Percentiles rank a stretch among this genome's conserved stretches.
phyloP scores from a whole-genome alignment of 176 grass and related monocot genomes.

The Oryza glumipatula region DNA sequence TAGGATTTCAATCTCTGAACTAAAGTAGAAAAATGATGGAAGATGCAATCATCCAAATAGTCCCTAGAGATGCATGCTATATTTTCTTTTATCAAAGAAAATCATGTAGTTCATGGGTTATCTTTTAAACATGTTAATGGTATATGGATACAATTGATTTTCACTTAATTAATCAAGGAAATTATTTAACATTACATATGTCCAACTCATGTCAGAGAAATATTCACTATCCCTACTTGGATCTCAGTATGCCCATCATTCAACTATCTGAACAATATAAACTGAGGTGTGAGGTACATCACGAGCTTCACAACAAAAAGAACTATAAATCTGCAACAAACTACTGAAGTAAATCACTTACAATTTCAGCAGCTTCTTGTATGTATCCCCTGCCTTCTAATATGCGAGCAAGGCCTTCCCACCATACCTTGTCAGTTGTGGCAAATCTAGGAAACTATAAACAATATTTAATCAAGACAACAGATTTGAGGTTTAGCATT shows the following conservation, averaged over 20 bases:
- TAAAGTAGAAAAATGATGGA: conserved; percentile 12
- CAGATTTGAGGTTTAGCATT: neutral
- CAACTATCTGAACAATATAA: conserved; percentile 21
- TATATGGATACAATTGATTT: neutral
- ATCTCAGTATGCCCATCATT: conserved; percentile 2
- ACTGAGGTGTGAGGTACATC: neutral
- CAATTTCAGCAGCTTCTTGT: conserved; percentile 75
- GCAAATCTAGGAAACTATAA: conserved; percentile 70
- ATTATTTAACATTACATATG: conserved; percentile 7
- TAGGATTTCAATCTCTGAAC: conserved; percentile 1
- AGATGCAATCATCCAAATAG: neutral
- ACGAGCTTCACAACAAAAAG: neutral
- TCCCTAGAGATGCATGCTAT: conserved; percentile 1
- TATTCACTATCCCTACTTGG: neutral
- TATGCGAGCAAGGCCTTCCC: conserved; percentile 83
- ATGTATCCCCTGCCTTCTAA: conserved; percentile 68
- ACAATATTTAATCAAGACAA: conserved; percentile 16
- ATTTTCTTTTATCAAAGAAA: neutral
- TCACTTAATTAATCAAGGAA: conserved; percentile 26
- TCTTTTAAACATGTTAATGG: conserved; percentile 7
- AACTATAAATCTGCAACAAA: neutral
- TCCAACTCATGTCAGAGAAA: neutral
- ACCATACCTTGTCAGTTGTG: conserved; percentile 70
- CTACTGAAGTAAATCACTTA: conserved; percentile 53
- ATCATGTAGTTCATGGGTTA: neutral